Conservation (phyloP, 176 grass and related monocot genomes). For the Pontederia paniculata region DNA sequence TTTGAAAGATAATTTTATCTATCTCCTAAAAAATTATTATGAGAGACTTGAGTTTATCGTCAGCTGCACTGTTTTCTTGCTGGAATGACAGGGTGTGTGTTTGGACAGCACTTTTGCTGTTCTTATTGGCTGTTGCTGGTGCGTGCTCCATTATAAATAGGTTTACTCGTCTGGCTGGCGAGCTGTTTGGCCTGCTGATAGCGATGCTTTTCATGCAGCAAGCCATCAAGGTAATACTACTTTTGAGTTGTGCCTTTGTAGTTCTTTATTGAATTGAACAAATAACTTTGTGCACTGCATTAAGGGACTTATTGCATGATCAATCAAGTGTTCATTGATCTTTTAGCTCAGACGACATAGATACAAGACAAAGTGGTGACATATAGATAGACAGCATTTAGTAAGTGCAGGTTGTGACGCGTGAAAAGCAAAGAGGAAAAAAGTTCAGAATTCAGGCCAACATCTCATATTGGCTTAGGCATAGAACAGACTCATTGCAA, state of each 20-base stretch:
- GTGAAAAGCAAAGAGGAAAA: too few species aligned
- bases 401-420: too few species aligned
- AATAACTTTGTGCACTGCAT: background rate
- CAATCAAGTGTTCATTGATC: too few species aligned
- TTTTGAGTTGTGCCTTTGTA: background rate
- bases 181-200: slow-evolving; percentile 95
- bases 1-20: background rate
- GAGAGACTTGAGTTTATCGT: too few species aligned
- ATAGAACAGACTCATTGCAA: too few species aligned
- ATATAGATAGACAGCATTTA: too few species aligned
- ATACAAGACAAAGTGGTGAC: too few species aligned
- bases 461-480: too few species aligned
- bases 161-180: slow-evolving; percentile 85
- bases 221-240: slow-evolving; percentile 73
- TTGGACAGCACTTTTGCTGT: slow-evolving; percentile 78
- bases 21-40: background rate
- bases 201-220: slow-evolving; percentile 99
- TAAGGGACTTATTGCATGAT: too few species aligned
- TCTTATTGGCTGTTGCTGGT: slow-evolving; percentile 67
- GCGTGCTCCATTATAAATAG: slow-evolving; percentile 87
- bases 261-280: background rate
- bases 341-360: too few species aligned
- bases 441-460: too few species aligned
- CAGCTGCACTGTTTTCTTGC: too few species aligned
- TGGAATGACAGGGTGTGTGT: slow-evolving; percentile 57